Evolutionary conservation across 768 basidiomycete species (phyloP), one percentile per base, ranked within the genome.

Genomic region (Pleurotus tuoliensis): DNA sequence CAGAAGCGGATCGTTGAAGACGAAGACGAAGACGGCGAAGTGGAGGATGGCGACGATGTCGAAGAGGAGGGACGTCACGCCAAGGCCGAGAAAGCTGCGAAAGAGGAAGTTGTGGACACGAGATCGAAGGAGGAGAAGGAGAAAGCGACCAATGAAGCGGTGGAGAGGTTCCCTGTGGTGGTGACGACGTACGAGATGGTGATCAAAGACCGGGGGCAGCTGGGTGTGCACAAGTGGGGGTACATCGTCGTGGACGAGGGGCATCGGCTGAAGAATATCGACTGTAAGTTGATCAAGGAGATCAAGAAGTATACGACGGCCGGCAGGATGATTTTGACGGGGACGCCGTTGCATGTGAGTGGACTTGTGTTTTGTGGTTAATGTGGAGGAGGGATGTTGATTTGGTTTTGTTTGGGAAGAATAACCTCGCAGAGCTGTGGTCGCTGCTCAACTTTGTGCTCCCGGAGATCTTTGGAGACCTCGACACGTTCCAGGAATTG

Each of bases 211-310:
- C 82, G 86, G 27, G 70, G 76, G 38, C 80, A 86, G 62, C 78
- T 81, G 27, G 61, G 71, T 0, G 79, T 79, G 57, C 90, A 90
- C 67, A 72, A 82, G 43, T 92, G 89, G 88, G 86, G 90, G 22
- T 97, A 95, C 67, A 92, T 98, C 67, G 92, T 98, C 58, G 96
- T 99, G 2, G 93, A 95, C 67, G 93, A 96, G 71, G 56, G 96
- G 0, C 97, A 99, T 71, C 78, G 96, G 20, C 70, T 99, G 67
- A 98, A 98, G 76, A 99, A 99, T 64, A 76, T 96, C 57, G 83
- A 98, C 64, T 94, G 93, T 71, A 88, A 83, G 73, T 82, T 98
- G 13, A 91, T 98, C 71, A 79, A 80, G 57, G 93, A 96, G 69
- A 88, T 99, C 62, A 95, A 94, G 73, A 83, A 84, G 63, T 94